Evolutionary conservation across 352 stramenopile genomes (phyloP).

Genomic region (Phytophthora pinifolia): DNA sequence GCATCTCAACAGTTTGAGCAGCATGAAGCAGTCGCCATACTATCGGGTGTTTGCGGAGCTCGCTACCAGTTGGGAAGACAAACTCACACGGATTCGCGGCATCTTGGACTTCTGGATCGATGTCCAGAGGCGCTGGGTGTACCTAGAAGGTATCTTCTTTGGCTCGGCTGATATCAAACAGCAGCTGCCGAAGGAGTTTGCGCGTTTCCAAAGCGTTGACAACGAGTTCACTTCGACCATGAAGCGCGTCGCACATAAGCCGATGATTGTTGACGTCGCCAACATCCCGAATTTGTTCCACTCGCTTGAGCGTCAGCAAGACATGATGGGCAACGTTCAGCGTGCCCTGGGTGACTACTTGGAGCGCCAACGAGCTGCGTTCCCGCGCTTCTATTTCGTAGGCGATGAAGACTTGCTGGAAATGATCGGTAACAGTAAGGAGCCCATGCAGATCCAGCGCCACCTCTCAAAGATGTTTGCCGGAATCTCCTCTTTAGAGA

Average conservation of each 20-base stretch:
- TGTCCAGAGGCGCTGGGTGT: constrained; percentile 99
- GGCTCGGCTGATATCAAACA: constrained; percentile 98
- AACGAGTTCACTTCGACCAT: constrained; percentile 99
- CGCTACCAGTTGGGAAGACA: constrained; percentile 97
- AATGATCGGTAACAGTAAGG: constrained; percentile 99
- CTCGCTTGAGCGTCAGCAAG: constrained; percentile 93
- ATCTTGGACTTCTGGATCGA: constrained; percentile 99
- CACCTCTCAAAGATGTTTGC: constrained; percentile 99
- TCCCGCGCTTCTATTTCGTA: constrained; percentile 99
- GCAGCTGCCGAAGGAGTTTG: constrained; percentile 98
- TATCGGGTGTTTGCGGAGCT: constrained; percentile 99
- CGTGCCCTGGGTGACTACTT: constrained; percentile 99
- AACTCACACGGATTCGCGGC: constrained; percentile 94
- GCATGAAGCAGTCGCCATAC: constrained; percentile 99
- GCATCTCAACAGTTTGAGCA: constrained; percentile 96
- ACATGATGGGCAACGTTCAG: constrained; percentile 99
- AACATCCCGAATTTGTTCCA: constrained; percentile 91
- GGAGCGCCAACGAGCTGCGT: constrained; percentile 96
- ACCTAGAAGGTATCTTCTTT: constrained; percentile 99
- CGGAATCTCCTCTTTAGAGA: constrained; percentile 93
- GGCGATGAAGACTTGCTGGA: constrained; percentile 99
- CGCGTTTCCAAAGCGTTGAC: constrained; percentile 98
- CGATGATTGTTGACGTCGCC: constrained; percentile 95
- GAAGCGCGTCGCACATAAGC: constrained; percentile 96
- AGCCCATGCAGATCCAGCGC: constrained; percentile 97